Evolutionary conservation across 768 basidiomycete species (phyloP).

Genomic region (Tephrocybe sp.): DNA sequence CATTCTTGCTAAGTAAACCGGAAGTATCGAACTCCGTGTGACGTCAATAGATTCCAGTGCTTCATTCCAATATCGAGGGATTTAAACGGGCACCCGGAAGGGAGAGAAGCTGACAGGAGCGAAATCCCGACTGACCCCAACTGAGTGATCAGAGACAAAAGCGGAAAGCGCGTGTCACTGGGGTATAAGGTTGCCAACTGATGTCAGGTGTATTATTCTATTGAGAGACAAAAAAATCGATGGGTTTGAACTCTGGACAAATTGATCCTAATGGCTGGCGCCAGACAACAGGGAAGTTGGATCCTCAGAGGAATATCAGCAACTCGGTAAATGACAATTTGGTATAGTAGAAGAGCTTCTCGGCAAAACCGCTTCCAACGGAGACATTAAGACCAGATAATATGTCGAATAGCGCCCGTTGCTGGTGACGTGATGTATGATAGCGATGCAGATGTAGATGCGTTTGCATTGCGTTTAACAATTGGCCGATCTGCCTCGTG

Average conservation of each 20-base stretch:
- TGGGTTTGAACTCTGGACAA: slow-evolving; percentile 6
- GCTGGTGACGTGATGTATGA: slow-evolving; percentile 21
- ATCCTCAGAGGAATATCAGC: not conserved
- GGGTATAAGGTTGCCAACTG: not conserved
- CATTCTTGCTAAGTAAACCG: slow-evolving; percentile 3
- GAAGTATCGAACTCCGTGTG: slow-evolving; percentile 10
- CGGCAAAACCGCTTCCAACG: slow-evolving; percentile 16
- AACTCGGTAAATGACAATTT: not conserved
- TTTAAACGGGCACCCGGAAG: slow-evolving; percentile 12
- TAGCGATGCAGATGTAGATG: slow-evolving; percentile 15
- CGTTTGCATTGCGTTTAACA: slow-evolving; percentile 5
- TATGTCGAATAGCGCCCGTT: slow-evolving; percentile 17
- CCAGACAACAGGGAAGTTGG: not conserved
- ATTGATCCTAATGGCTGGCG: not conserved
- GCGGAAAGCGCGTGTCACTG: slow-evolving; percentile 7
- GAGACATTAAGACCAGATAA: slow-evolving; percentile 6
- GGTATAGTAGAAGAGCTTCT: not conserved
- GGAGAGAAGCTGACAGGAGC: slow-evolving; percentile 9
- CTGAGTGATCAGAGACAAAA: slow-evolving; percentile 11
- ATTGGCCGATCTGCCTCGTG: slow-evolving; percentile 10
- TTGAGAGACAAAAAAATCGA: slow-evolving; percentile 11
- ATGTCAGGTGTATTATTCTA: slow-evolving; percentile 11
- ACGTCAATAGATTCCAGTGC: not conserved
- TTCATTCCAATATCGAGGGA: slow-evolving; percentile 3
- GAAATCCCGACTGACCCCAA: slow-evolving; percentile 6